Evolutionary conservation across 2,329 filamentous ascomycete species (phyloP).

Genomic region (Ophiobolus disseminans): DNA sequence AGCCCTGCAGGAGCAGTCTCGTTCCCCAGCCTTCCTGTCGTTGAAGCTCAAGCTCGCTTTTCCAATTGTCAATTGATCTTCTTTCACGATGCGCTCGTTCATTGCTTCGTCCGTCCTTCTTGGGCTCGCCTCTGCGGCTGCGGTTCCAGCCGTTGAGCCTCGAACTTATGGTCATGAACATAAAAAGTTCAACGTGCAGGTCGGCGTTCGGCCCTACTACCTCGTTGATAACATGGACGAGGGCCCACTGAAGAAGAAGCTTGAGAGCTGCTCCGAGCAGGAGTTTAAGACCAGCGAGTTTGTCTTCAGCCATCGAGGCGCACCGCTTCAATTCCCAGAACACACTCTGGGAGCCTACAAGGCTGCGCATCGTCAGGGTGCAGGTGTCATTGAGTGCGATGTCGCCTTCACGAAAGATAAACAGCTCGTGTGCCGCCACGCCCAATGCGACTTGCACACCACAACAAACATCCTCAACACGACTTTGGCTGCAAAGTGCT

Average conservation of each 20-base stretch:
- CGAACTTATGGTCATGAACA: slow-evolving; percentile 20
- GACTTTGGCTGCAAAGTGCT: slow-evolving; percentile 47
- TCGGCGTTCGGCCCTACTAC: slow-evolving; percentile 47
- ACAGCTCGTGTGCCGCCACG: slow-evolving; percentile 48
- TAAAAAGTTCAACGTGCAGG: slow-evolving; percentile 42
- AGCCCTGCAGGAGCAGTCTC: slow-evolving; percentile 27
- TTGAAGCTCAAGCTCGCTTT: slow-evolving; percentile 3
- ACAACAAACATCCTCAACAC: slow-evolving; percentile 49
- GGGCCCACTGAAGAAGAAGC: slow-evolving; percentile 45
- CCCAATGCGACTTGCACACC: slow-evolving; percentile 49
- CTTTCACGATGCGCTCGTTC: slow-evolving; percentile 37
- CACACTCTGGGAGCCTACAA: slow-evolving; percentile 41
- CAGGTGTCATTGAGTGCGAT: slow-evolving; percentile 49
- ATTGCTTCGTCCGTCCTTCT: slow-evolving; percentile 35
- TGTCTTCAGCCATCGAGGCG: slow-evolving; percentile 47
- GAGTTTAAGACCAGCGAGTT: slow-evolving; percentile 45
- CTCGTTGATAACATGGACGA: slow-evolving; percentile 50
- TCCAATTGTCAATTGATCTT: slow-evolving; percentile 10
- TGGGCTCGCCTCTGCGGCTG: slow-evolving; percentile 38
- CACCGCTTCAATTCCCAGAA: slow-evolving; percentile 46
- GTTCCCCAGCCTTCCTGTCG: slow-evolving; percentile 14
- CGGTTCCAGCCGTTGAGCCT: slow-evolving; percentile 33
- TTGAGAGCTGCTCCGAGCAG: slow-evolving; percentile 47
- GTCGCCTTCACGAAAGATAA: slow-evolving; percentile 49
- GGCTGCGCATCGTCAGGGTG: slow-evolving; percentile 45